These are phyloP conservation scores for Pichia sp. DNA, from an alignment of 1,139 yeast species.

Conservation along the genomic window DNA sequence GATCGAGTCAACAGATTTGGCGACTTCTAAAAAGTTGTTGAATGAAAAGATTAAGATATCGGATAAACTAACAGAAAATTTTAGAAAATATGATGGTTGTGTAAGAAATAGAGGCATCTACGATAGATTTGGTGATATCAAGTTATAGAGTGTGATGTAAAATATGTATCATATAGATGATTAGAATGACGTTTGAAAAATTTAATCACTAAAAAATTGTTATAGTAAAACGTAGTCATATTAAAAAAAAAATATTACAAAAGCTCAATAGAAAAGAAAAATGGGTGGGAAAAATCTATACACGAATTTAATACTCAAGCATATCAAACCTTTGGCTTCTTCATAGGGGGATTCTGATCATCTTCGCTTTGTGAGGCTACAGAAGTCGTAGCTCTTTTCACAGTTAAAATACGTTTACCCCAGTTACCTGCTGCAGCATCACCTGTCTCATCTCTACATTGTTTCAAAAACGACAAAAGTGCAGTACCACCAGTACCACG, in stretches of 20 bases:
- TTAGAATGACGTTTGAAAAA: background rate
- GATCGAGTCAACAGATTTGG: conserved; percentile 51
- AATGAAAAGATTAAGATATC: conserved; percentile 45
- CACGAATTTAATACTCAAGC: background rate
- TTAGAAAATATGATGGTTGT: conserved; percentile 61
- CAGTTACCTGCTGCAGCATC: conserved; percentile 85
- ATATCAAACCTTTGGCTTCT: background rate
- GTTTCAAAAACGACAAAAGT: conserved; percentile 82
- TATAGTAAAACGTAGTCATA: too few species aligned
- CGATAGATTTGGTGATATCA: conserved; percentile 35
- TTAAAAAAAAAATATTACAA: too few species aligned
- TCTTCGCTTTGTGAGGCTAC: conserved; percentile 41
- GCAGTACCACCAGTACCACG: conserved; percentile 95
- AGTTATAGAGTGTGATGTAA: conserved; percentile 10
- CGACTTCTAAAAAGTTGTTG: conserved; percentile 34
- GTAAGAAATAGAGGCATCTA: conserved; percentile 59
- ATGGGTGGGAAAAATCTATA: background rate
- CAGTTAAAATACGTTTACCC: conserved; percentile 63
- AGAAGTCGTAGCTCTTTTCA: background rate
- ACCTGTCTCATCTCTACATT: conserved; percentile 93
- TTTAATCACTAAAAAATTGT: background rate
- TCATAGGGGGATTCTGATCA: background rate
- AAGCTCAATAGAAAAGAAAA: too few species aligned
- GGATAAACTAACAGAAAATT: conserved; percentile 45
- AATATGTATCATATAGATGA: background rate